These are phyloP conservation scores for Acer saccharum DNA, from an alignment of 345 rosid genomes.

Conservation along the genomic window DNA sequence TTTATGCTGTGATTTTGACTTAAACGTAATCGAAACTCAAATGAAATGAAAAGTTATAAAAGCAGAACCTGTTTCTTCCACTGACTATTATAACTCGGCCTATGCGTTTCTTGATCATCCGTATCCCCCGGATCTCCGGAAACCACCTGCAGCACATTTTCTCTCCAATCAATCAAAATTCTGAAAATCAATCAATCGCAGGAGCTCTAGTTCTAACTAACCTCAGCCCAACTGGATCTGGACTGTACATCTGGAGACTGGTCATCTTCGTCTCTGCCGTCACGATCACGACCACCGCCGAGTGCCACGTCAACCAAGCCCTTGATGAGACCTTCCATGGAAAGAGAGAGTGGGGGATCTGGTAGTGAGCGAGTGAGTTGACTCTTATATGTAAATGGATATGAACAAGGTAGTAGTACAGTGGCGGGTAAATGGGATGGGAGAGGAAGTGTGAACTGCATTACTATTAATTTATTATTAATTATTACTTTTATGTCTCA, in stretches of 20 bases:
- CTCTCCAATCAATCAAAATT: conserved; percentile 1
- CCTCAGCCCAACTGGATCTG: conserved; percentile 86
- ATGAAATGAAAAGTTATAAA: background rate
- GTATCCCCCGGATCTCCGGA: conserved; percentile 52
- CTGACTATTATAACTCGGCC: conserved; percentile 18
- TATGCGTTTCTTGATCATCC: conserved; percentile 20
- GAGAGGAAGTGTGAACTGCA: too few species aligned
- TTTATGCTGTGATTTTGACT: conserved; percentile 3
- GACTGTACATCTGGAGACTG: conserved; percentile 50
- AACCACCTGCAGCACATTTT: conserved; percentile 60
- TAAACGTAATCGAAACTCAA: background rate
- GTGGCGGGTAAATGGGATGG: conserved; percentile 33
- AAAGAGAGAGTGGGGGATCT: background rate
- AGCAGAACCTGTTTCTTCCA: conserved; percentile 35
- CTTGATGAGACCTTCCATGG: conserved; percentile 75
- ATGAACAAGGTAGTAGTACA: background rate
- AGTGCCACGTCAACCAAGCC: conserved; percentile 63
- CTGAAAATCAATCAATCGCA: background rate
- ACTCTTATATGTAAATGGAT: background rate
- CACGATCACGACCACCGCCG: conserved; percentile 34
- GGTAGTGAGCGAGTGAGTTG: background rate
- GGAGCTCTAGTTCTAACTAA: conserved; percentile 15
- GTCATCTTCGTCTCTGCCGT: conserved; percentile 26
- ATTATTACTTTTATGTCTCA: too few species aligned
- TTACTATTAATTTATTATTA: conserved; percentile 8